A percentile compares a stretch with the other conserved stretches of the same genome.
Evolutionary conservation across 1,284 basidiomycete genomes (phyloP).

Genomic region (Ceratobasidium sp.): DNA sequence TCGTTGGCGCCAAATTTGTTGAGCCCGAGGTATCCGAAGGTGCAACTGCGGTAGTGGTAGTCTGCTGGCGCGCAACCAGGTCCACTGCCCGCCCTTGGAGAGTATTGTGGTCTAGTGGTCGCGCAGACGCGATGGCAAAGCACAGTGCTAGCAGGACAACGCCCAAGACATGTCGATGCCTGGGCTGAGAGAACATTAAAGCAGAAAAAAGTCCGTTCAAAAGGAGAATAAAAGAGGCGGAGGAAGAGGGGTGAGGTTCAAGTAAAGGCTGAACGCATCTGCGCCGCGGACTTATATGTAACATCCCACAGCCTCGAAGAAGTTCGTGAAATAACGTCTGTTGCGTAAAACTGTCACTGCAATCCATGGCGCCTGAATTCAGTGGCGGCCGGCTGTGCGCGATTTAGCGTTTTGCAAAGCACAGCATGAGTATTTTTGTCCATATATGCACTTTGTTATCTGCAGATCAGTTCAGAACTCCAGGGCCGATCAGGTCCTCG

Average conservation of each 20-base stretch:
- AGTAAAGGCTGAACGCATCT: slow-evolving; percentile 5
- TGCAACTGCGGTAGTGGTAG: background rate
- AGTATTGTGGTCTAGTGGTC: background rate
- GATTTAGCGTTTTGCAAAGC: background rate
- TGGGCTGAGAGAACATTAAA: background rate
- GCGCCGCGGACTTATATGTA: slow-evolving; percentile 11
- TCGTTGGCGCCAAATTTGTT: background rate
- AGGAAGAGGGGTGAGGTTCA: background rate
- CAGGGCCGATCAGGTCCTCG: background rate
- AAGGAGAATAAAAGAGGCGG: background rate
- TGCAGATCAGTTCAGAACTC: background rate
- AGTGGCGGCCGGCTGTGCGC: background rate
- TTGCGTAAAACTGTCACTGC: slow-evolving; percentile 13
- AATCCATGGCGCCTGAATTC: background rate
- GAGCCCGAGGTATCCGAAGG: background rate
- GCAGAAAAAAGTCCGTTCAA: slow-evolving; percentile 15
- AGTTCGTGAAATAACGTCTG: slow-evolving; percentile 5
- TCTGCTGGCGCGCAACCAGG: slow-evolving; percentile 6
- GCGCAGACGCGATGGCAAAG: background rate
- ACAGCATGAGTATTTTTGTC: slow-evolving; percentile 9
- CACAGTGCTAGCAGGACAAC: background rate
- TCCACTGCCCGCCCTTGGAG: too few relatives aligned
- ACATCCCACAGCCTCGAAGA: slow-evolving; percentile 7
- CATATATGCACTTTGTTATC: background rate
- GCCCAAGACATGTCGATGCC: background rate